Base-by-base conservation (phyloP, 495 filamentous ascomycete genomes). In the Talaromyces nanjingensis region DNA sequence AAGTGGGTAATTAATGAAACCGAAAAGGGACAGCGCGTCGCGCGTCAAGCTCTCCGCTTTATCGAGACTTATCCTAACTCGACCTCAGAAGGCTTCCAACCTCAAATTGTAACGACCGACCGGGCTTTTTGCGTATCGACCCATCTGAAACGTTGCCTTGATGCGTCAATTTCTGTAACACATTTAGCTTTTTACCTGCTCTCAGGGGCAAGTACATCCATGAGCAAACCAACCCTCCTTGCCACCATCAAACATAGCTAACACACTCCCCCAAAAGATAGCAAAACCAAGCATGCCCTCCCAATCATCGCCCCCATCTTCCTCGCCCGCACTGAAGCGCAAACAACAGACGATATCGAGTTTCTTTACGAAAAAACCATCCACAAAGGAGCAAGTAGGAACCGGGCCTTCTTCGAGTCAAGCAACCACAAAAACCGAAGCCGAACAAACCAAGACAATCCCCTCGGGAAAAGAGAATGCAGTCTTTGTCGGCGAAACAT, bases 261-360 rank as follows among this genome's bases (percentile, higher is more conserved):
- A 29, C 52, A 56, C 8, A 7, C 6, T 16, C 29, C 1, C n/a
- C 4, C 18, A 24, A 18, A 1, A 59, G 56, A 5, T 18, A 59
- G 56, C 27, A 47, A 45, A 8, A 1, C 16, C 59, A 47, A 64
- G 16, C 29, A 64, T 71, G 52, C 77, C 78, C 27, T 81, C 78
- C 16, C 75, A 74, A 70, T 68, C 76, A 54, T 74, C 77, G 6
- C 45, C 77, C 9, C 42, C 67, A 7, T 72, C 72, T 18, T 72
- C 76, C 16, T 78, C 79, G n/a, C 72, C 73, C 49, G 72, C 66
- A 16, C 25, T 73, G 54, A 79, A 76, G 65, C 73, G 71, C 87
- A 91, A 88, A 69, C 91, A 97, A 71, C 84, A 89, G 64, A 89
- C 89, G 5, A 87, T 97, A 59, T 92, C 91, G 1, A 93, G 84